Conservation (phyloP, 371 early-diverging fungal species). For the Zopfochytrium polystomum region DNA sequence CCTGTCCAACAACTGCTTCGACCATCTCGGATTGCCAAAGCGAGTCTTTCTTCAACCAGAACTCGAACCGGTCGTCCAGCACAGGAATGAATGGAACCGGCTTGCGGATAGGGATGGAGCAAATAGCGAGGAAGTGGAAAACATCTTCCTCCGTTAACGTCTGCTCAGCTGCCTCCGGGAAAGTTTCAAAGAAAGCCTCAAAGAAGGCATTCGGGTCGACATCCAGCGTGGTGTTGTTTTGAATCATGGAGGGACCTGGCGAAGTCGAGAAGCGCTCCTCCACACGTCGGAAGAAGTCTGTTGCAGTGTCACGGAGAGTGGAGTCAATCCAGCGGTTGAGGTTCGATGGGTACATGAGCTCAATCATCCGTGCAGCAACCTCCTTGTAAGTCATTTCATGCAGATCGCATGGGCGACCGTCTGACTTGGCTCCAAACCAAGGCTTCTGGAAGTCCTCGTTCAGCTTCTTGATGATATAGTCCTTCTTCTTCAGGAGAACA, state of each 20-base stretch:
- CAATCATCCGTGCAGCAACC: constrained; percentile 78
- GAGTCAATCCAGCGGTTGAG: constrained; percentile 85
- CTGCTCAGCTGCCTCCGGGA: constrained; percentile 72
- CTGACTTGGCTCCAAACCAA: constrained; percentile 90
- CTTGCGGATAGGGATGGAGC: constrained; percentile 79
- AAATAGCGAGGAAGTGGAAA: constrained; percentile 80
- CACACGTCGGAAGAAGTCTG: constrained; percentile 83
- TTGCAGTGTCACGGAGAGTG: constrained; percentile 75
- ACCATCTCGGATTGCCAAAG: constrained; percentile 94
- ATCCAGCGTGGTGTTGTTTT: constrained; percentile 67
- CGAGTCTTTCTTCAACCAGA: constrained; percentile 96
- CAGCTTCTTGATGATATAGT: constrained; percentile 85
- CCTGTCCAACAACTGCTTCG: constrained; percentile 85
- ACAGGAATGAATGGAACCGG: constrained; percentile 92
- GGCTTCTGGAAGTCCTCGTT: constrained; percentile 89
- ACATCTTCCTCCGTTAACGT: constrained; percentile 89
- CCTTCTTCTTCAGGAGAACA: constrained; percentile 80
- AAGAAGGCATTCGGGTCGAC: constrained; percentile 62
- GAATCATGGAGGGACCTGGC: constrained; percentile 59
- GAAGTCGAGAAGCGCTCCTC: constrained; percentile 82
- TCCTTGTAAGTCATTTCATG: constrained; percentile 87
- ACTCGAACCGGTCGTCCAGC: constrained; percentile 87
- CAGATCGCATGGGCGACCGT: constrained; percentile 45
- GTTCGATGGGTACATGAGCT: constrained; percentile 76
- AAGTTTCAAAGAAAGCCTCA: constrained; percentile 74